Conservation (phyloP, 2,329 filamentous ascomycete genomes). For the Cordyceps militaris region DNA sequence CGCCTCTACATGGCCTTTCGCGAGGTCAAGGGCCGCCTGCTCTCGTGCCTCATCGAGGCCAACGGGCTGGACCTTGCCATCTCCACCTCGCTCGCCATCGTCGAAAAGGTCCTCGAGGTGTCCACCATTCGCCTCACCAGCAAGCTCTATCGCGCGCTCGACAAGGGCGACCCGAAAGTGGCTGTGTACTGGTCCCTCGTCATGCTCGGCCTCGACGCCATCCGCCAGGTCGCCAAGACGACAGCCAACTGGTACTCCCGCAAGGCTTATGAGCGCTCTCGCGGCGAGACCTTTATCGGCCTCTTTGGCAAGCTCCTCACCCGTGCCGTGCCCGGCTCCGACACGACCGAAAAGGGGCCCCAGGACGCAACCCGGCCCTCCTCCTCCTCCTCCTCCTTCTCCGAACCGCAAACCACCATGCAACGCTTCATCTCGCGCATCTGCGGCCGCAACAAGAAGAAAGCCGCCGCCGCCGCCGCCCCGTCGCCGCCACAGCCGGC, state of each 20-base stretch:
- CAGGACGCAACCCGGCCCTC: conserved; percentile 12
- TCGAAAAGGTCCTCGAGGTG: conserved; percentile 36
- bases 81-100: conserved; percentile 54
- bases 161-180: conserved; percentile 22
- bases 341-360: conserved; percentile 29
- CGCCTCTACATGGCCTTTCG: conserved; percentile 69
- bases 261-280: conserved; percentile 73
- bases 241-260: conserved; percentile 68
- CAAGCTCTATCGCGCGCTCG: conserved; percentile 29
- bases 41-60: conserved; percentile 61
- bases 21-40: conserved; percentile 63
- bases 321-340: conserved; percentile 31
- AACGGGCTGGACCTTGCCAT: conserved; percentile 75
- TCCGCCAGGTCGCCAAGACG: conserved; percentile 30
- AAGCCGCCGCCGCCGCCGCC: conserved; percentile 21
- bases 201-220: conserved; percentile 28
- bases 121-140: conserved; percentile 32
- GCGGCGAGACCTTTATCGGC: conserved; percentile 55
- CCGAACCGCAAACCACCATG: not conserved
- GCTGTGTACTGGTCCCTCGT: conserved; percentile 31
- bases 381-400: not conserved
- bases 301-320: conserved; percentile 37
- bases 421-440: conserved; percentile 16
- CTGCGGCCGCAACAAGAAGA: conserved; percentile 18
- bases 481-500: conserved; percentile 44